phyloP scores from a whole-genome alignment of 1,284 basidiomycete genomes.

The Takashimella tepidaria region DNA sequence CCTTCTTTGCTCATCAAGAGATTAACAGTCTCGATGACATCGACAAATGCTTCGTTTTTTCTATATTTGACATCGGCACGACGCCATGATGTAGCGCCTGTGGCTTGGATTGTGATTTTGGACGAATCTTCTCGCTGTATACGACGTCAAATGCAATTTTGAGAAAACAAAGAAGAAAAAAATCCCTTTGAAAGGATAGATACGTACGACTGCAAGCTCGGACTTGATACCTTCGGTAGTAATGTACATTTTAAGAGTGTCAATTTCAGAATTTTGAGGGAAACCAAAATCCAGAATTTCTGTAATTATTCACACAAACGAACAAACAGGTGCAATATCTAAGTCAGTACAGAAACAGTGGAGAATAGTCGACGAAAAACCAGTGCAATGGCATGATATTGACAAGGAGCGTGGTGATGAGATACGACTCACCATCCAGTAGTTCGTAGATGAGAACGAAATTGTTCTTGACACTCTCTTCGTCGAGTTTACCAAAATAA shows the following conservation, averaged over 20 bases:
- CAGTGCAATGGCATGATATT: background rate
- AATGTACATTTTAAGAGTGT: constrained; percentile 95
- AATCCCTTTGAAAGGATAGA: constrained; percentile 9
- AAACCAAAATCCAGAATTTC: constrained; percentile 99
- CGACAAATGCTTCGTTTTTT: constrained; percentile 97
- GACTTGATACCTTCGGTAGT: constrained; percentile 95
- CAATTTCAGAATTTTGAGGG: constrained; percentile 98
- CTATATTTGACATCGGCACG: constrained; percentile 92
- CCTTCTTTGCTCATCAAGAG: constrained; percentile 94
- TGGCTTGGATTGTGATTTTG: constrained; percentile 94
- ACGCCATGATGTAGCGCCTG: constrained; percentile 89
- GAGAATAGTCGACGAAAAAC: background rate
- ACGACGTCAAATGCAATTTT: no score
- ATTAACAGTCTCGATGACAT: constrained; percentile 95
- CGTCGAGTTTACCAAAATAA: constrained; percentile 97
- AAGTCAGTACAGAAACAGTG: background rate
- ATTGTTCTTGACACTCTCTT: constrained; percentile 98
- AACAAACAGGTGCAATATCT: no score
- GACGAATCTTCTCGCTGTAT: constrained; percentile 80
- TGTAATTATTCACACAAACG: no score
- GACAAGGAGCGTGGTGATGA: no score
- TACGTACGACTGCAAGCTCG: constrained; percentile 64
- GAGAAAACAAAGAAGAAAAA: constrained; percentile 1
- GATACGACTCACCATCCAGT: constrained; percentile 66
- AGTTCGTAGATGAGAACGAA: constrained; percentile 95